A percentile compares a stretch with the other conserved stretches of the same genome.
Evolutionary conservation across 108 stramenopile genomes (phyloP).

Genomic region (Skeletonema costatum): DNA sequence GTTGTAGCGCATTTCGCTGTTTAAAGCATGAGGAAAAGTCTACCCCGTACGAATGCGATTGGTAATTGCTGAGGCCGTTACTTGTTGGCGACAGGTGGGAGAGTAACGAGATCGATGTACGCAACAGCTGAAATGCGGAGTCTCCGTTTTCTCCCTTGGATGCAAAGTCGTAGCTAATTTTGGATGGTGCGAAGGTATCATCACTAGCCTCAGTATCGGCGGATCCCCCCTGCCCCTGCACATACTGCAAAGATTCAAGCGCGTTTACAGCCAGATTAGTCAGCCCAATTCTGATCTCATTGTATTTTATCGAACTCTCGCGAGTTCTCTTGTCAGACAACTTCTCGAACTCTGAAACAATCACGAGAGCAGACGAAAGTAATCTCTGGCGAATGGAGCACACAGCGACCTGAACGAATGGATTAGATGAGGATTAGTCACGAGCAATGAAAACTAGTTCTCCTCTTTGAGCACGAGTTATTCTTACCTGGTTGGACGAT

Average conservation of each 20-base stretch:
- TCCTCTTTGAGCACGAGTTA: background rate
- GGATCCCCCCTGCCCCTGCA: background rate
- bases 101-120: slow-evolving; percentile 16
- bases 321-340: slow-evolving; percentile 5
- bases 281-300: slow-evolving; percentile 36
- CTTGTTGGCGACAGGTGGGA: slow-evolving; percentile 21
- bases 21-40: slow-evolving; percentile 40
- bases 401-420: slow-evolving; percentile 4
- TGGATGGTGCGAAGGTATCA: background rate
- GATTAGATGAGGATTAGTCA: background rate
- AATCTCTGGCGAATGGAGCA: slow-evolving; percentile 31
- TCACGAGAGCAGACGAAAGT: slow-evolving; percentile 23
- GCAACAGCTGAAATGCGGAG: slow-evolving; percentile 28
- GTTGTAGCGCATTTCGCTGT: slow-evolving; percentile 25
- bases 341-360: slow-evolving; percentile 26
- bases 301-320: slow-evolving; percentile 19
- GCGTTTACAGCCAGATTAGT: slow-evolving; percentile 29
- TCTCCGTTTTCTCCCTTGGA: slow-evolving; percentile 4
- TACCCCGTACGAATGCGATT: slow-evolving; percentile 18
- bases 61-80: slow-evolving; percentile 4
- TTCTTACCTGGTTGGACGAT: slow-evolving; percentile 20
- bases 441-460: too few relatives aligned
- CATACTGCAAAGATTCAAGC: slow-evolving; percentile 33
- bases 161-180: slow-evolving; percentile 27
- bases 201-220: background rate